These are phyloP conservation scores for Ceratobasidium sp. DNA, from an alignment of 1,284 basidiomycete species.

Conservation along the genomic window DNA sequence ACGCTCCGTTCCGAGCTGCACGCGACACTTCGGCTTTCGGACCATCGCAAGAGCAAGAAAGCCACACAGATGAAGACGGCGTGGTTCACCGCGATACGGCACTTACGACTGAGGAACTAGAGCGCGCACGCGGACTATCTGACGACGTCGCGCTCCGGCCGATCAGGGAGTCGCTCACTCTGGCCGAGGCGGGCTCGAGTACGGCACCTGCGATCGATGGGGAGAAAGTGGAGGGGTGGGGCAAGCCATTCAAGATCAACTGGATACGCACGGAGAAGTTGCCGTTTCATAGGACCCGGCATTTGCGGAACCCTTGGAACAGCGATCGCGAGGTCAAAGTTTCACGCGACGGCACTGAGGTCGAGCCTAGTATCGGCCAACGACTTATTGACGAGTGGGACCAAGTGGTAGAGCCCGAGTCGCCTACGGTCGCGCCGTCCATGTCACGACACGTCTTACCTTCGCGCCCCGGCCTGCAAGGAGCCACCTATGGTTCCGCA, in stretches of 20 bases:
- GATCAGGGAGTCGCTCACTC: constrained; percentile 9
- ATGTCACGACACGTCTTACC: constrained; percentile 1
- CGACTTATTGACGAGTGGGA: constrained; percentile 83
- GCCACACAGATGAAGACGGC: constrained; percentile 48
- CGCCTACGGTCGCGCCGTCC: neutral
- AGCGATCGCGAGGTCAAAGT: constrained; percentile 91
- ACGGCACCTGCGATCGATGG: constrained; percentile 47
- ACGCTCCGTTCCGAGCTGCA: constrained; percentile 41
- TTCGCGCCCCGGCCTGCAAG: constrained; percentile 20
- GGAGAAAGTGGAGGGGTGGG: constrained; percentile 62
- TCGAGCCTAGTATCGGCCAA: constrained; percentile 84
- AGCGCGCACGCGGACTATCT: constrained; percentile 31
- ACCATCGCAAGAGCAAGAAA: constrained; percentile 26
- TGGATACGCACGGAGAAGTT: constrained; percentile 83
- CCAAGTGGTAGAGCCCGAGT: constrained; percentile 14
- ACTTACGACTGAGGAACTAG: constrained; percentile 29
- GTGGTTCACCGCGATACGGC: constrained; percentile 52
- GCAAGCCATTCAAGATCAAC: constrained; percentile 81
- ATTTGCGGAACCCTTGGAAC: constrained; percentile 93
- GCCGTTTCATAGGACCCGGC: constrained; percentile 81
- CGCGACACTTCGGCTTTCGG: constrained; percentile 12
- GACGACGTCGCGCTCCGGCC: neutral
- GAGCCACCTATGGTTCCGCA: neutral
- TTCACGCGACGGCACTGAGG: constrained; percentile 90
- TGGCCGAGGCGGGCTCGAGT: constrained; percentile 25